Conservation (phyloP, 805 yeast species). For the Schwanniomyces pseudopolymorphus region DNA sequence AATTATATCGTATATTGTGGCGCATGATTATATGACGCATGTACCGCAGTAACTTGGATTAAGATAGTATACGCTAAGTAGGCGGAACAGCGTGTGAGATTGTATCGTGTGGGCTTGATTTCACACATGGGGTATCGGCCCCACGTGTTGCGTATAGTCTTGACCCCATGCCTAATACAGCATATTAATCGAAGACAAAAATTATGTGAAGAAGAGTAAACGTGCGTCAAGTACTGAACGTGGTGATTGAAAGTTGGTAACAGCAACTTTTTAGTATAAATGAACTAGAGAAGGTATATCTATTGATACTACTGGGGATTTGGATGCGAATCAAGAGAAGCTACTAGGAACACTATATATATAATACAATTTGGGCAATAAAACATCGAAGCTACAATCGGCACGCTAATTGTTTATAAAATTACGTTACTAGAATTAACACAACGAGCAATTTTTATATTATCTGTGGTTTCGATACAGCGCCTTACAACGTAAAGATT, state of each 20-base stretch:
- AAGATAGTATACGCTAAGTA: neutral
- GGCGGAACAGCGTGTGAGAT: neutral
- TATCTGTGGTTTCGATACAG: neutral
- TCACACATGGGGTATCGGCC: neutral
- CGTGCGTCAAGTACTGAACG: conserved; percentile 1
- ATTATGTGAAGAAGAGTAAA: neutral
- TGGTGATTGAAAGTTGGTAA: neutral
- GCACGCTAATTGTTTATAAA: neutral
- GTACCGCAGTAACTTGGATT: neutral
- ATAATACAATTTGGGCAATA: no score
- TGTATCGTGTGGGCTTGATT: neutral
- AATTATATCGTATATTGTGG: neutral
- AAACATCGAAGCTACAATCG: neutral
- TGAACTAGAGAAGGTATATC: neutral
- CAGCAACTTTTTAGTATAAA: neutral
- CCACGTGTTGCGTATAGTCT: neutral
- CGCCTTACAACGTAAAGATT: neutral
- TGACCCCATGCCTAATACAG: neutral
- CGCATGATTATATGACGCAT: no score
- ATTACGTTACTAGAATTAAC: neutral
- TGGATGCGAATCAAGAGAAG: neutral
- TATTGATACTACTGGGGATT: neutral
- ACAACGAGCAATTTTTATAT: neutral
- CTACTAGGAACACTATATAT: neutral
- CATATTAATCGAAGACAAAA: neutral